Evolutionary conservation across 441 rosid species (phyloP).

Genomic region (Jatropha podagrica): DNA sequence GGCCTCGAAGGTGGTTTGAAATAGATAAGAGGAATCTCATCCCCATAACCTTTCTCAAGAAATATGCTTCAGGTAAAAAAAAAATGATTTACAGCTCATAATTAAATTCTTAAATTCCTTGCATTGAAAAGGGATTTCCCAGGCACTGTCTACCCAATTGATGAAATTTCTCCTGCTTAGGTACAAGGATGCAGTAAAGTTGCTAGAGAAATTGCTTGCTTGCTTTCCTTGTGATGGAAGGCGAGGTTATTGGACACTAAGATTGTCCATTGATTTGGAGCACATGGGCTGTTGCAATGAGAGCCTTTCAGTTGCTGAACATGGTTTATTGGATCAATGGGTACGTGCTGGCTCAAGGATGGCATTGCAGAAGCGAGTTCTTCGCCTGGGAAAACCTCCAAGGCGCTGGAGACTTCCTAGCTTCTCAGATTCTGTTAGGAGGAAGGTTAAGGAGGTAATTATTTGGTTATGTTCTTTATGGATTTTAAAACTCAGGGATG

Average conservation of each 20-base stretch:
- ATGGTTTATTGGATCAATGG: slow-evolving; percentile 80
- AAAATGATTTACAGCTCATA: background rate
- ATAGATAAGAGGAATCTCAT: background rate
- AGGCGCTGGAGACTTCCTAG: slow-evolving; percentile 92
- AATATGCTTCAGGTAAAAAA: background rate
- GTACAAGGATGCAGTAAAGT: slow-evolving; percentile 57
- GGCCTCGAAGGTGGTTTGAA: background rate
- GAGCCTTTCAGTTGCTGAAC: slow-evolving; percentile 80
- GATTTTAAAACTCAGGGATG: slow-evolving; percentile 20
- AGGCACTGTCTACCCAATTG: background rate
- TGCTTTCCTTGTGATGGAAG: slow-evolving; percentile 66
- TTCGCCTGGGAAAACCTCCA: slow-evolving; percentile 92
- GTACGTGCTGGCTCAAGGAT: slow-evolving; percentile 92
- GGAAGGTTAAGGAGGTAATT: slow-evolving; percentile 69
- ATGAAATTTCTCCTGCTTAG: slow-evolving; percentile 39
- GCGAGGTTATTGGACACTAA: slow-evolving; percentile 92
- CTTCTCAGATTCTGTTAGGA: slow-evolving; percentile 48
- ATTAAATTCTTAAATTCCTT: background rate
- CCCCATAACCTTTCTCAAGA: background rate
- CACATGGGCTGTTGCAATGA: slow-evolving; percentile 67
- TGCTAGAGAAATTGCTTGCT: slow-evolving; percentile 60
- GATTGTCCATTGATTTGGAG: slow-evolving; percentile 86
- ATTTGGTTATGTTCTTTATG: slow-evolving; percentile 10
- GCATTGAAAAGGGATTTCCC: background rate
- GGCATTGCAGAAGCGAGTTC: slow-evolving; percentile 76